Evolutionary conservation across 164 flowering plant species (phyloP).

Genomic region (Umbellularia californica): DNA sequence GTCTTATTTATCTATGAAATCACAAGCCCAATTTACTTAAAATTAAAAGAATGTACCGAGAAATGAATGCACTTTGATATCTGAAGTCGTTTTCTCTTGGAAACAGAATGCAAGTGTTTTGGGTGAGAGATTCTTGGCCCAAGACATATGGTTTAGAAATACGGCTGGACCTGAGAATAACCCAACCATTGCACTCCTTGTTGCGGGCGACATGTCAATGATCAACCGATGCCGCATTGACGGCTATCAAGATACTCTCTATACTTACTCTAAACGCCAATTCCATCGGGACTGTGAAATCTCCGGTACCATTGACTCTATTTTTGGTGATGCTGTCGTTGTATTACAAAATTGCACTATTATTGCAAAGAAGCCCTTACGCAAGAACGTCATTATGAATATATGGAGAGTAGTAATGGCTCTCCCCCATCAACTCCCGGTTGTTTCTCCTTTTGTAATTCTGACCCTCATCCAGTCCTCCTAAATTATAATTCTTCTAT

Average conservation of each 20-base stretch:
- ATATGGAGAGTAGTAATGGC: no score
- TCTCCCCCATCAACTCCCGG: no score
- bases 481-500: no score
- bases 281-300: conserved; percentile 11
- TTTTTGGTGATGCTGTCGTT: conserved; percentile 16
- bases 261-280: conserved; percentile 1
- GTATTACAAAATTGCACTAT: conserved; percentile 28
- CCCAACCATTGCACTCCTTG: conserved; percentile 10
- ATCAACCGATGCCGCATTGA: conserved; percentile 3
- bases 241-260: conserved; percentile 11
- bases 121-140: conserved; percentile 7
- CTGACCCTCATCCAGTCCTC: no score
- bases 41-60: no score
- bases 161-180: conserved; percentile 5
- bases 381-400: conserved; percentile 9
- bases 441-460: no score
- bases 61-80: no score
- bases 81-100: no score
- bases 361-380: conserved; percentile 6
- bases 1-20: no score
- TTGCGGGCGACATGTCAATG: conserved; percentile 5
- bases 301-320: conserved; percentile 9
- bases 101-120: not conserved
- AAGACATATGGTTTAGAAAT: conserved; percentile 3
- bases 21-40: no score